Evolutionary conservation across 2,329 filamentous ascomycete species (phyloP), one percentile per base, ranked within the genome.

Genomic region (Pseudogymnoascus sp.): DNA sequence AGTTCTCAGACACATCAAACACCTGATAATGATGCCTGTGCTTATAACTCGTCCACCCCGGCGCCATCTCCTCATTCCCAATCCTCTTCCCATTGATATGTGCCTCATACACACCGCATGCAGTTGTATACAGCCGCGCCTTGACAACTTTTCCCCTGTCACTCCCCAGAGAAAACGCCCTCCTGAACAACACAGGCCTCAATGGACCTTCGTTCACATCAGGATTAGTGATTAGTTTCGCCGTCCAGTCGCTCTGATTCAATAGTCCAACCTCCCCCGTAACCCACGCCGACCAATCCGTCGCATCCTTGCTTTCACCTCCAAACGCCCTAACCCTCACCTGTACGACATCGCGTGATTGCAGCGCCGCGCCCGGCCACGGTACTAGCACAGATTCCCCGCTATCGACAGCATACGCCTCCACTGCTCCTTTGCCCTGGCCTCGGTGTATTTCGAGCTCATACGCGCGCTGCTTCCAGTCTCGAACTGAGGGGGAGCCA

Each of bases 321-420:
- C 55, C 55, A 35, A 52, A 52, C 5, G 45, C 45, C 23, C n/a
- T 30, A 3, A 52, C 23, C 9, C 45, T 15, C n/a, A 52, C 23
- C 1, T 30, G 45, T 12, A 52, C 45, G n/a, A 52, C 45, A 18
- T 69, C 67, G 5, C 65, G 58, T 12, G 64, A 68, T 10, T 45
- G 28, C 2, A 71, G 62, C 15, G 67, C 61, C 12, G 64, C 59
- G 2, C 71, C 72, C 0, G 76, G 76, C 76, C 76, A 79, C 0
- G 73, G 71, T 0, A 76, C 70, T 0, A 74, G 69, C 3, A 75
- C 63, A 0, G 75, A 77, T 0, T 65, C 60, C 6, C 15, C 18
- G 30, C 45, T 57, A n/a, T 57, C 19, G 15, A 61, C 45, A 4
- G 38, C 5, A 30, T 52, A 52, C 2, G 45, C 30, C n/a, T 52